Evolutionary conservation across 352 stramenopile species (phyloP).

Genomic region (Pseudoperonospora humuli): DNA sequence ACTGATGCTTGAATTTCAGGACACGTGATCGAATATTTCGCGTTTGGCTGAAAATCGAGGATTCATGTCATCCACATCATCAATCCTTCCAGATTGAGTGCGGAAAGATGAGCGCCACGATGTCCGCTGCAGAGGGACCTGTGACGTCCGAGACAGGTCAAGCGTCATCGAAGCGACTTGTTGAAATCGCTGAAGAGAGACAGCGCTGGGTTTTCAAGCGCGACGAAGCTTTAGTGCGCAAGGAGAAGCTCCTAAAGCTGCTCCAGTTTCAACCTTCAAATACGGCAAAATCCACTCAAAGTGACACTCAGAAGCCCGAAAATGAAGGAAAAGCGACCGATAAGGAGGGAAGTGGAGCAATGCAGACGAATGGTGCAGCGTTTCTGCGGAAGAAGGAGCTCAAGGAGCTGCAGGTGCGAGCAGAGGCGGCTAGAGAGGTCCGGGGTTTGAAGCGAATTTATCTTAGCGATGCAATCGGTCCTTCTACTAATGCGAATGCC

Average conservation of each 20-base stretch:
- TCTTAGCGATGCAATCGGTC: background rate
- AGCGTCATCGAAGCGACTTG: slow-evolving; percentile 14
- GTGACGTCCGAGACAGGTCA: slow-evolving; percentile 1
- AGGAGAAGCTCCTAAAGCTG: slow-evolving; percentile 23
- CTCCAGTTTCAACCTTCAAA: slow-evolving; percentile 17
- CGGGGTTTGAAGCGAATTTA: background rate
- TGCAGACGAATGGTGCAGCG: background rate
- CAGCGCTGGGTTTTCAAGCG: slow-evolving; percentile 22
- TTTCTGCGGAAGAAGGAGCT: slow-evolving; percentile 31
- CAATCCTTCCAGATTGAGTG: background rate
- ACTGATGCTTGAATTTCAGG: too few relatives aligned
- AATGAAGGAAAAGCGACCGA: background rate
- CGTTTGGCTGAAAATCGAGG: too few relatives aligned
- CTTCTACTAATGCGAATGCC: background rate
- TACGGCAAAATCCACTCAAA: background rate
- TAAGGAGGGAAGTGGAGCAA: background rate
- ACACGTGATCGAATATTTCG: too few relatives aligned
- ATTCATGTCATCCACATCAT: slow-evolving; percentile 4
- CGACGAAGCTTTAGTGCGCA: slow-evolving; percentile 18
- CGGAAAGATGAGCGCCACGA: slow-evolving; percentile 3
- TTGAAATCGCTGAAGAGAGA: slow-evolving; percentile 6
- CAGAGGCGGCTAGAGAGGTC: slow-evolving; percentile 26
- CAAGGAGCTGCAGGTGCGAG: slow-evolving; percentile 24
- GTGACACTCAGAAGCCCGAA: slow-evolving; percentile 2
- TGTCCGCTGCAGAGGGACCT: slow-evolving; percentile 4